A percentile compares a stretch with the other conserved stretches of the same genome.
Evolutionary conservation across 176 grass and related monocot species (phyloP).

Genomic region (Rhynchospora pubera): DNA sequence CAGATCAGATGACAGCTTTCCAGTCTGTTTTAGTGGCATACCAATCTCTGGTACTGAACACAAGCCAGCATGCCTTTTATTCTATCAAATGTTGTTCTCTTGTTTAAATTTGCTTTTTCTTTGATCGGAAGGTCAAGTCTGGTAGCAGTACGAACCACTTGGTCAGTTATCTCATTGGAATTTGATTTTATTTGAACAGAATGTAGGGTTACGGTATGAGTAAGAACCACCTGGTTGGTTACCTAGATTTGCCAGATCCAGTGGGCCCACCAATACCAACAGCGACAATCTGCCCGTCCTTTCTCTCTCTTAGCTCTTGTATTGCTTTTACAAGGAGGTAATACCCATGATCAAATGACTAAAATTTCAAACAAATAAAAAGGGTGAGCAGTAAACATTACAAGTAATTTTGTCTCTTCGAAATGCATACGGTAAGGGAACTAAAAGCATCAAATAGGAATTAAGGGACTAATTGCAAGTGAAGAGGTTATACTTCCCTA

Average conservation of each 20-base stretch:
- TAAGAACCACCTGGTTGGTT: not conserved
- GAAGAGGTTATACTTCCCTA: not conserved
- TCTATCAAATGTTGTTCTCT: not conserved
- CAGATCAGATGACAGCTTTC: not conserved
- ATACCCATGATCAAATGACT: conserved; percentile 95
- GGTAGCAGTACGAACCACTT: too few species aligned
- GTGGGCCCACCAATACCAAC: conserved; percentile 89
- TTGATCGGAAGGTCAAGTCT: too few species aligned
- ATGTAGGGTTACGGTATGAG: not conserved
- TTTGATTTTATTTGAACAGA: not conserved
- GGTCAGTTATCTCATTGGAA: not conserved
- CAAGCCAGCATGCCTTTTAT: not conserved
- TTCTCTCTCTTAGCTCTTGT: conserved; percentile 92
- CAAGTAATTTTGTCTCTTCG: not conserved
- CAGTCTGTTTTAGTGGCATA: not conserved
- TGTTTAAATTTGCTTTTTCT: too few species aligned
- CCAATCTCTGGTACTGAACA: not conserved
- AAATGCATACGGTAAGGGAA: not conserved
- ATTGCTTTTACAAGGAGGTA: conserved; percentile 97
- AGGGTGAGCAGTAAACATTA: not conserved
- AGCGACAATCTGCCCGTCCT: conserved; percentile 75
- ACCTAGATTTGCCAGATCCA: conserved; percentile 96
- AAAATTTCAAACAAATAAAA: conserved; percentile 11
- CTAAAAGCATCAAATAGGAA: not conserved
- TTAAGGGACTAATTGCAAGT: not conserved